Evolutionary conservation across 441 rosid species (phyloP).

Genomic region (Iberis amara): DNA sequence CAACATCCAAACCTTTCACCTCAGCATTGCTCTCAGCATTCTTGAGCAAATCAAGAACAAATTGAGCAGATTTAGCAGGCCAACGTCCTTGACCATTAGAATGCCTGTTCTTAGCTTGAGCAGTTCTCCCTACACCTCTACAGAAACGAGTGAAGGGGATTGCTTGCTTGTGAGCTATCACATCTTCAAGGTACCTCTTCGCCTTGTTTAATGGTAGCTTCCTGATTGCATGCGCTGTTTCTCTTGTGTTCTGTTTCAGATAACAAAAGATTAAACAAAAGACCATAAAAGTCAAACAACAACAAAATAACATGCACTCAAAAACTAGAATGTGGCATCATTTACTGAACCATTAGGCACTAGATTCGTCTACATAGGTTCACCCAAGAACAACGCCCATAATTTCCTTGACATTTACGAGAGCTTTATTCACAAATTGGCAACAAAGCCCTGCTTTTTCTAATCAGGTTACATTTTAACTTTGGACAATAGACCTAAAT

Average conservation of each 20-base stretch:
- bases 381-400: slow-evolving; percentile 41
- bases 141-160: slow-evolving; percentile 88
- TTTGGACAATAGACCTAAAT: neutral
- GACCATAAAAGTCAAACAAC: neutral
- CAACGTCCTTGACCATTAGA: slow-evolving; percentile 91
- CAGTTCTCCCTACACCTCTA: slow-evolving; percentile 92
- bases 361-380: slow-evolving; percentile 32
- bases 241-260: slow-evolving; percentile 62
- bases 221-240: slow-evolving; percentile 73
- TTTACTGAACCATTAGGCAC: slow-evolving; percentile 55
- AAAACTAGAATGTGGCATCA: slow-evolving; percentile 28
- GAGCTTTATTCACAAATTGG: slow-evolving; percentile 35
- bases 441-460: slow-evolving; percentile 49
- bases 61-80: slow-evolving; percentile 77
- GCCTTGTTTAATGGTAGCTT: slow-evolving; percentile 78
- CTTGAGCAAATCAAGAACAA: slow-evolving; percentile 73
- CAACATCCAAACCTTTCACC: slow-evolving; percentile 91
- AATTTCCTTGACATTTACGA: slow-evolving; percentile 42
- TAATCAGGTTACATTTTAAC: slow-evolving; percentile 24
- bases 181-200: slow-evolving; percentile 91
- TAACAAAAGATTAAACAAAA: neutral
- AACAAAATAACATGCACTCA: neutral
- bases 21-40: slow-evolving; percentile 93
- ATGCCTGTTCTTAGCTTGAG: slow-evolving; percentile 91
- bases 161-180: slow-evolving; percentile 85